Conservation (phyloP, 2,329 filamentous ascomycete species). For the Cladophialophora carrionii region DNA sequence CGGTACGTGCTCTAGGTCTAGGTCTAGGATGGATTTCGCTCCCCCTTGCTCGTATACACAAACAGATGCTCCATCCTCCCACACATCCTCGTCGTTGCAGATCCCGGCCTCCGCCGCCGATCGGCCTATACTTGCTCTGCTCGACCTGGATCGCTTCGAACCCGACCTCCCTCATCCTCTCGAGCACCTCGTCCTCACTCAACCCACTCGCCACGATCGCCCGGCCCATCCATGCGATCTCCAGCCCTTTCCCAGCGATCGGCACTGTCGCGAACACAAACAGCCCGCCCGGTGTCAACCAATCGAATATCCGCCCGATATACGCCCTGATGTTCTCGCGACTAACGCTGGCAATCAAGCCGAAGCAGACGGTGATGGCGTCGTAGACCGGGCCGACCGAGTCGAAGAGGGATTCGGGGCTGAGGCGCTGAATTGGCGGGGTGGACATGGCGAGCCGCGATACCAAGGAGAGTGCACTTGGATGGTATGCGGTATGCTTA, state of each 20-base stretch:
- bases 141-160: neutral
- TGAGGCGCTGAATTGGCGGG: neutral
- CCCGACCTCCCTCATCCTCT: neutral
- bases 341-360: neutral
- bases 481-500: no score
- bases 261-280: neutral
- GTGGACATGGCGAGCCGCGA: neutral
- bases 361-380: conserved; percentile 1
- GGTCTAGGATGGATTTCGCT: neutral
- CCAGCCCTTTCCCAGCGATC: conserved; percentile 9
- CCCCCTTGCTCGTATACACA: neutral
- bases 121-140: neutral
- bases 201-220: conserved; percentile 16
- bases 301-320: neutral
- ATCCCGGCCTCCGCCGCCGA: neutral
- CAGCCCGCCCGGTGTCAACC: neutral
- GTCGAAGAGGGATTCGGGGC: neutral
- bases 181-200: conserved; percentile 10
- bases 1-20: no score
- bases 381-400: neutral
- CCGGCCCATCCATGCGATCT: conserved; percentile 20
- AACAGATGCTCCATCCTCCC: neutral
- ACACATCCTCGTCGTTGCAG: neutral
- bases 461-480: no score
- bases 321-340: neutral